Evolutionary conservation across 2,329 filamentous ascomycete species (phyloP), one percentile per base, ranked within the genome.

Genomic region (Calonectria henricotiae): DNA sequence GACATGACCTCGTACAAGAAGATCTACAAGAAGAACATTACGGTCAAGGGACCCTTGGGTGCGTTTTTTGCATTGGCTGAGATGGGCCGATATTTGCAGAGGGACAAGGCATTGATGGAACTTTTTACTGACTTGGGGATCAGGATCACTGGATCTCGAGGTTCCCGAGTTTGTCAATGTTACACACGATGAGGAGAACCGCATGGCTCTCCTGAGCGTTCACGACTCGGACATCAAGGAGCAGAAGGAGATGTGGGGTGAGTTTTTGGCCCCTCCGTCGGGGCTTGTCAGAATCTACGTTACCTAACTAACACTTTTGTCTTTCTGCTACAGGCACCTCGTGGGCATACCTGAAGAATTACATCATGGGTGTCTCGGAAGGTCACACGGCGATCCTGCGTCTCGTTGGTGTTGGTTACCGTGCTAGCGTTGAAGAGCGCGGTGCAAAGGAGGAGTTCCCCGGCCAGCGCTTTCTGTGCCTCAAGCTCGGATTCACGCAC

Each of bases 401-500:
- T 74, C 89, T 99, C 64, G 95, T 98, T 32, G 96, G 96, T 79
- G 96, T 99, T 69, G 96, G 96, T 71, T 99, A 98, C 88, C 90
- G 96, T 83, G 96, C 96, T 17, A 93, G 90, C 4, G 89, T 99
- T 76, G 95, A 98, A 82, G 85, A 91, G 69, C 92, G 89, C 44
- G 93, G 93, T 27, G 90, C 86, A 39, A 94, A 92, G 70, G 91
- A 93, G 70, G 89, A 92, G 68, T 98, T 92, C 80, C 90, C 90
- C 0, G 95, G 93, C 47, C 95, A 98, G 84, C 89, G 94, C 80
- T 97, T 97, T 78, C 92, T 99, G 47, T 94, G 93, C 73, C 86
- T 99, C 75, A 98, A 98, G 88, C 93, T 99, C 66, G 96, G 96
- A 68, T 99, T 95, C 85, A 97, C 96, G 72, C 96, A 99, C 87